Evolutionary conservation across 2,329 filamentous ascomycete genomes (phyloP).

Genomic region (Apiospora saccharicola): DNA sequence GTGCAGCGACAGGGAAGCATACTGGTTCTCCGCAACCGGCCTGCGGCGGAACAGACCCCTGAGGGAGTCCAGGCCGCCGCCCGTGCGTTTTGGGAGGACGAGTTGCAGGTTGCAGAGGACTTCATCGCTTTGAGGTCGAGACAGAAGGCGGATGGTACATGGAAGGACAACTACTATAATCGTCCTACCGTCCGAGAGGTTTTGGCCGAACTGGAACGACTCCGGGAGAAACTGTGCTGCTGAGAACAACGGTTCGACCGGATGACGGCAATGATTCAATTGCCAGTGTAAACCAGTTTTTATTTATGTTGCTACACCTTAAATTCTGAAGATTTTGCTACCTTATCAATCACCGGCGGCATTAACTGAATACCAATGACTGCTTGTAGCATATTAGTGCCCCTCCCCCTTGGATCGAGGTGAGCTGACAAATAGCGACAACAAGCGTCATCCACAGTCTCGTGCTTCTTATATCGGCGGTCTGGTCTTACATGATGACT

Average conservation of each 20-base stretch:
- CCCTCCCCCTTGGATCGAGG: too few relatives aligned
- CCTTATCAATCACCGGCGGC: too few relatives aligned
- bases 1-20: constrained; percentile 55
- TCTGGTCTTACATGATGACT: too few relatives aligned
- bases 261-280: background rate
- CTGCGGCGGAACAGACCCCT: constrained; percentile 43
- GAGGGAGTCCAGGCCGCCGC: constrained; percentile 44
- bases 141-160: constrained; percentile 48
- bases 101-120: constrained; percentile 55
- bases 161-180: constrained; percentile 59
- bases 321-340: background rate
- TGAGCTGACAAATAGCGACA: too few relatives aligned
- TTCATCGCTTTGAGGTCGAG: constrained; percentile 53
- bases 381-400: background rate
- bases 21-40: constrained; percentile 51
- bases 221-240: constrained; percentile 1
- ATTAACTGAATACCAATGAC: background rate
- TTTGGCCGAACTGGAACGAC: constrained; percentile 37
- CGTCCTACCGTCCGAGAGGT: constrained; percentile 57
- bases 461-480: too few relatives aligned
- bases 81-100: constrained; percentile 56
- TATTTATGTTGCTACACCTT: background rate
- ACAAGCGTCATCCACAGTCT: too few relatives aligned
- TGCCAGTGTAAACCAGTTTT: background rate
- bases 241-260: background rate